Conservation (phyloP, 2,329 filamentous ascomycete genomes). For the Colletotrichum lini region DNA sequence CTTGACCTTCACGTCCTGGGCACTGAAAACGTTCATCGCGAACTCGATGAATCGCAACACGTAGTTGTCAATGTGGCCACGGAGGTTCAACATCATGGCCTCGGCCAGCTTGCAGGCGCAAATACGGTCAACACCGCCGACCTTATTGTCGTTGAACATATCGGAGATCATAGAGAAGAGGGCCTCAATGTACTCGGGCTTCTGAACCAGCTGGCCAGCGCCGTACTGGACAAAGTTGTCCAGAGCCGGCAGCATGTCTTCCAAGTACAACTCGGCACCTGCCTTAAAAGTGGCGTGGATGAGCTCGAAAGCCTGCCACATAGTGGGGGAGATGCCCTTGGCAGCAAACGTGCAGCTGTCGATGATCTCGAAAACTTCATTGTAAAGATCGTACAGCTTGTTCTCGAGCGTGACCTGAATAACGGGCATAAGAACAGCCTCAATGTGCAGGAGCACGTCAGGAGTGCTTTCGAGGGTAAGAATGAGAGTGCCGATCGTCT, state of each 20-base stretch:
- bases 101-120: conserved; percentile 98
- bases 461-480: conserved; percentile 97
- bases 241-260: conserved; percentile 97
- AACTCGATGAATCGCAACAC: conserved; percentile 91
- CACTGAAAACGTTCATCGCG: conserved; percentile 85
- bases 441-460: conserved; percentile 93
- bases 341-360: conserved; percentile 99
- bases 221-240: conserved; percentile 99
- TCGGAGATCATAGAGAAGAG: conserved; percentile 95
- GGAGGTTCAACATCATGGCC: conserved; percentile 95
- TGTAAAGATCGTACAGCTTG: conserved; percentile 97
- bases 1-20: conserved; percentile 87
- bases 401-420: conserved; percentile 97
- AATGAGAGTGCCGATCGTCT: conserved; percentile 97
- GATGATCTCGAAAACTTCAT: conserved; percentile 98
- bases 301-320: conserved; percentile 99
- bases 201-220: conserved; percentile 82
- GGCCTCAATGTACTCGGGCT: conserved; percentile 88
- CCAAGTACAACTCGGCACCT: conserved; percentile 95
- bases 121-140: conserved; percentile 93
- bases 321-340: conserved; percentile 93
- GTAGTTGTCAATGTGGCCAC: conserved; percentile 89
- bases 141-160: conserved; percentile 93
- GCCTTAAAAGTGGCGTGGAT: conserved; percentile 98
- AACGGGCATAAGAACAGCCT: conserved; percentile 96